These are phyloP conservation scores for Combretum micranthum DNA, from an alignment of 345 rosid genomes.

Conservation along the genomic window DNA sequence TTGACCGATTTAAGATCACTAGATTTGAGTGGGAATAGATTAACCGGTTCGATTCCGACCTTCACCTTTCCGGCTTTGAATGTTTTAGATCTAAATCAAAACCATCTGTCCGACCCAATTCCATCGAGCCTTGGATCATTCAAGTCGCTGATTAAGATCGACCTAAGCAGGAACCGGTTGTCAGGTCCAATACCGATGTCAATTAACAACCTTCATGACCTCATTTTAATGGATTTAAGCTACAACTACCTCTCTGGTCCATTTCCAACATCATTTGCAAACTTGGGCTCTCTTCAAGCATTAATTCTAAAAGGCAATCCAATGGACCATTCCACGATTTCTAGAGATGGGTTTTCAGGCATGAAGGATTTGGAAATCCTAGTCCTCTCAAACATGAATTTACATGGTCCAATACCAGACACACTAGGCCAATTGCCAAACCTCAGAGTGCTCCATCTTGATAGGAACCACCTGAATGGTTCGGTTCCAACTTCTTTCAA, in stretches of 20 bases:
- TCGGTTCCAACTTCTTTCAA: constrained; percentile 43
- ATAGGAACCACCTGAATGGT: constrained; percentile 63
- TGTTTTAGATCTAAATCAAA: constrained; percentile 60
- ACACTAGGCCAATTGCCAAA: constrained; percentile 49
- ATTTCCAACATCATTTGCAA: constrained; percentile 36
- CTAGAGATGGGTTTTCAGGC: constrained; percentile 35
- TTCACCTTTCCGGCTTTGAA: constrained; percentile 38
- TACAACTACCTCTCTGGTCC: constrained; percentile 55
- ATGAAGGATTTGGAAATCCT: constrained; percentile 50
- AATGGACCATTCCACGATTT: constrained; percentile 26
- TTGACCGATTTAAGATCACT: constrained; percentile 46
- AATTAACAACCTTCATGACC: constrained; percentile 32
- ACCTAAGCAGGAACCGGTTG: constrained; percentile 58
- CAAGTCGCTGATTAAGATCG: constrained; percentile 54
- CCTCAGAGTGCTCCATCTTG: constrained; percentile 54
- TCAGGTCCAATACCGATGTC: constrained; percentile 47
- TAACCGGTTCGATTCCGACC: constrained; percentile 47
- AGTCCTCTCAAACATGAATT: constrained; percentile 49
- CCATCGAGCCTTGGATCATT: constrained; percentile 44
- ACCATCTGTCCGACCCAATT: constrained; percentile 47
- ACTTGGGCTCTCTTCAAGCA: constrained; percentile 61
- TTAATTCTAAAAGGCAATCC: constrained; percentile 67
- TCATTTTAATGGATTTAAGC: constrained; percentile 74
- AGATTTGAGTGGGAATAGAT: constrained; percentile 68
- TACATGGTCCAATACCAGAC: constrained; percentile 57